Conservation (phyloP, 2,329 filamentous ascomycete species). For the Exophiala alcalophila region DNA sequence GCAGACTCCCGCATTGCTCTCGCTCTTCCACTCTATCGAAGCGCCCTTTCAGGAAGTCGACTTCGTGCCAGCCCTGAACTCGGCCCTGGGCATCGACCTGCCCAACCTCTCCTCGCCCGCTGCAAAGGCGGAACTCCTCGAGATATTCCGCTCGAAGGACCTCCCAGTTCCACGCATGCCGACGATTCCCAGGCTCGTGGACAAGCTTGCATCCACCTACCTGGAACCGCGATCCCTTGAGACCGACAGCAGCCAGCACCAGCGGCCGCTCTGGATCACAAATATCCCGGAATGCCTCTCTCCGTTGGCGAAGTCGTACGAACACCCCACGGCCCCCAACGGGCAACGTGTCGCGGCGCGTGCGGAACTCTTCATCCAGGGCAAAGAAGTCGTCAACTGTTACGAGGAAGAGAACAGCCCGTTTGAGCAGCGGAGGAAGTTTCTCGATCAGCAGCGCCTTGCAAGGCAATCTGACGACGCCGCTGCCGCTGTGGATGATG, state of each 20-base stretch:
- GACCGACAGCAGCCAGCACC: too few species aligned
- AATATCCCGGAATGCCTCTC: conserved; percentile 89
- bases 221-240: conserved; percentile 71
- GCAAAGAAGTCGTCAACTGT: conserved; percentile 86
- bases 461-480: conserved; percentile 36
- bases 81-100: conserved; percentile 61
- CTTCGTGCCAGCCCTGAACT: conserved; percentile 77
- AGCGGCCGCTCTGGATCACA: conserved; percentile 78
- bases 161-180: conserved; percentile 51
- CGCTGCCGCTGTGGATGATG: conserved; percentile 44
- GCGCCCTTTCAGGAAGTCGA: conserved; percentile 63
- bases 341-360: conserved; percentile 74
- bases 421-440: conserved; percentile 78
- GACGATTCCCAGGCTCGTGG: conserved; percentile 70
- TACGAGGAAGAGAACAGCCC: conserved; percentile 98
- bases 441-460: conserved; percentile 58
- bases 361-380: conserved; percentile 77
- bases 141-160: conserved; percentile 52
- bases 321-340: conserved; percentile 57
- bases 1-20: neutral
- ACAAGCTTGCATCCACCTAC: conserved; percentile 71
- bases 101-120: conserved; percentile 58
- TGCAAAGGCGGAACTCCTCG: conserved; percentile 58
- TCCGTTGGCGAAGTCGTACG: conserved; percentile 83
- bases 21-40: conserved; percentile 44